These are phyloP conservation scores for Colletotrichum camelliae DNA, from an alignment of 2,329 filamentous ascomycete species.

Conservation along the genomic window DNA sequence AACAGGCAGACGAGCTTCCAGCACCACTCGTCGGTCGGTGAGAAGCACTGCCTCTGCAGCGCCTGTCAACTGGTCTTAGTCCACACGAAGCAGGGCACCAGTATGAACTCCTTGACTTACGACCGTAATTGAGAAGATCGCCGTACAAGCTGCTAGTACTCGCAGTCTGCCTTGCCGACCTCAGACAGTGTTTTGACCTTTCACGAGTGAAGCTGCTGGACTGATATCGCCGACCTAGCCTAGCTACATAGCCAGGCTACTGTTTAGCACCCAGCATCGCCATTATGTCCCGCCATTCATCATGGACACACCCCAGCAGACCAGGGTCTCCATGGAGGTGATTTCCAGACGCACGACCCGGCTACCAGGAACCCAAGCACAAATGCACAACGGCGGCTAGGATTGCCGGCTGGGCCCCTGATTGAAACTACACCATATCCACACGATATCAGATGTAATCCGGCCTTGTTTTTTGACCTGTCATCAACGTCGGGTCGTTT, in stretches of 20 bases:
- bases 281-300: neutral
- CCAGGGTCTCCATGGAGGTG: neutral
- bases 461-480: neutral
- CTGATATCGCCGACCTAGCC: neutral
- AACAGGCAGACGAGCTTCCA: neutral
- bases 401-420: neutral
- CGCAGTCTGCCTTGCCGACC: neutral
- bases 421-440: neutral
- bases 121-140: neutral
- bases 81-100: neutral
- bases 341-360: neutral
- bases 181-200: neutral
- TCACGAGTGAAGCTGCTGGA: neutral
- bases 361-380: neutral
- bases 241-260: neutral
- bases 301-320: neutral
- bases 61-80: neutral
- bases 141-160: neutral
- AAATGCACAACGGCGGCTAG: neutral
- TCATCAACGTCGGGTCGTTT: neutral
- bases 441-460: neutral
- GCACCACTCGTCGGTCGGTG: neutral
- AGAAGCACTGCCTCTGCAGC: neutral
- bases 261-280: neutral
- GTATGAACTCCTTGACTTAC: neutral